Evolutionary conservation across 176 grass and related monocot genomes (phyloP), one percentile per base, ranked within the genome.

Genomic region (Rhynchospora tenuis): DNA sequence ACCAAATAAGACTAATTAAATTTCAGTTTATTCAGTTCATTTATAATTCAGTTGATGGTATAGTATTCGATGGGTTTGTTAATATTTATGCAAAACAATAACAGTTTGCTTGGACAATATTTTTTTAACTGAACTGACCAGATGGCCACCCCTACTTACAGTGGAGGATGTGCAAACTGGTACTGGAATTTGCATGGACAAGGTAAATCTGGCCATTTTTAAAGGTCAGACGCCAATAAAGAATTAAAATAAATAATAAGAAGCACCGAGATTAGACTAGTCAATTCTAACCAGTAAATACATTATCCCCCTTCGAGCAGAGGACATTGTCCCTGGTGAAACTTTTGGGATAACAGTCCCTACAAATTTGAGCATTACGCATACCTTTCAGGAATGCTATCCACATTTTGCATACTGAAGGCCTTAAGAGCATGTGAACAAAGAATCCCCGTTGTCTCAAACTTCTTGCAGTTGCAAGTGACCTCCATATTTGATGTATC

Each of bases 381-480:
- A 22, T 74, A 80, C 79, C 86, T 90, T 65, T 91, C 93, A 81
- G 93, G 93, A 81, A 95, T 86, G 38, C 82, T 85, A 78, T 95
- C 90, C 57, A 92, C 90, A 87, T 95, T 95, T 86, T 95, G 86
- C 72, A 95, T 80, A 72, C 84, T 92, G 64, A 92, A 90, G 63
- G 87, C 86, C 87, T 95, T 95, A 56, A 95, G 83, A 47, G 90
- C 80, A 82, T 95, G 93, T 0, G 93, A 93, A 82, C 93, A 95
- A 81, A 95, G 90, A 83, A 95, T 81, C 63, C 88, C 93, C 66
- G 90, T 95, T 50, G 83, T 91, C n/a, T n/a, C n/a, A n/a, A n/a
- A n/a, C n/a, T n/a, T n/a, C n/a, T n/a, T n/a, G n/a, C n/a, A n/a
- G n/a, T n/a, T n/a, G n/a, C n/a, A n/a, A n/a, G n/a, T n/a, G n/a